Conservation (phyloP, 208 protist genomes). For the Acanthamoeba triangularis region DNA sequence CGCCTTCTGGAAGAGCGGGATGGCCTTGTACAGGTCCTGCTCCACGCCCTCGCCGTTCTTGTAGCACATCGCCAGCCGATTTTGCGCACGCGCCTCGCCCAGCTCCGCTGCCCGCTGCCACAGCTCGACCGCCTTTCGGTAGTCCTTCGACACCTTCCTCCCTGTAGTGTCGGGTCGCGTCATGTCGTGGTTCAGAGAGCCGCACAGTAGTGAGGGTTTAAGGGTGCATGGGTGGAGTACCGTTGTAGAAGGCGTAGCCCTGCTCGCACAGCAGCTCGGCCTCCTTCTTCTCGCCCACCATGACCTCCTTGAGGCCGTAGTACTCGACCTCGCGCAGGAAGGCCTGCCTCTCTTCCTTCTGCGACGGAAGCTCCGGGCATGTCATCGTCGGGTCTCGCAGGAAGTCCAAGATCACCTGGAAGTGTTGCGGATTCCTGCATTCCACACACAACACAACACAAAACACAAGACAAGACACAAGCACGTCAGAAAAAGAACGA, state of each 20-base stretch:
- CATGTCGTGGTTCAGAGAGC: neutral
- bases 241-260: conserved; percentile 77
- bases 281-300: conserved; percentile 74
- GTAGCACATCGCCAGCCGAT: conserved; percentile 77
- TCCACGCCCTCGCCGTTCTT: conserved; percentile 78
- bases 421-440: conserved; percentile 73
- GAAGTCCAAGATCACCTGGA: conserved; percentile 77
- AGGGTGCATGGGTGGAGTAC: too few relatives aligned
- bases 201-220: neutral
- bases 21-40: conserved; percentile 71
- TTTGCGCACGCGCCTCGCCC: conserved; percentile 53
- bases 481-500: neutral
- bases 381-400: conserved; percentile 69
- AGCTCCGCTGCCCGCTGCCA: conserved; percentile 73
- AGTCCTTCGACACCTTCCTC: conserved; percentile 44
- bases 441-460: neutral
- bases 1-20: conserved; percentile 72
- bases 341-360: conserved; percentile 31
- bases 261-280: conserved; percentile 71
- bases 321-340: conserved; percentile 73
- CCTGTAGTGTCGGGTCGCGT: neutral
- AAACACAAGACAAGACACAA: neutral
- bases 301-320: conserved; percentile 76
- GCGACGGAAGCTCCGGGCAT: conserved; percentile 41
- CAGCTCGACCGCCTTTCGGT: conserved; percentile 53